Conservation (phyloP, 78 protist species). For the Dictyostelium brefeldianum region DNA sequence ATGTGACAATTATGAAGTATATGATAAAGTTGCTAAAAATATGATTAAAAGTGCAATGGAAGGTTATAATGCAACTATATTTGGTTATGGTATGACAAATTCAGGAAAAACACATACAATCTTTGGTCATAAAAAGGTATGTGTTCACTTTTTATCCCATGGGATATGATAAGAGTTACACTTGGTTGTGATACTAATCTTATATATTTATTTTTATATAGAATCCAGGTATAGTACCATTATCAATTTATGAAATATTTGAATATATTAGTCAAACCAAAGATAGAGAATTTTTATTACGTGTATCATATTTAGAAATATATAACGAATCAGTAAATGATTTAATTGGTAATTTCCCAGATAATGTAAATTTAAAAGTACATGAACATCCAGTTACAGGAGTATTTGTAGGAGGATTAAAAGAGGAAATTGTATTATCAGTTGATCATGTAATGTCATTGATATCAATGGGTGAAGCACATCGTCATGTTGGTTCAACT, state of each 20-base stretch:
- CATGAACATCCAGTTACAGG: slow-evolving; percentile 61
- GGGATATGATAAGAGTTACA: too few species aligned
- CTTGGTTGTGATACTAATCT: too few species aligned
- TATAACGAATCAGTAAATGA: slow-evolving; percentile 90
- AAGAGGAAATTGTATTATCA: slow-evolving; percentile 87
- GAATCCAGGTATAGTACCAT: slow-evolving; percentile 79
- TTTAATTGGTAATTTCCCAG: slow-evolving; percentile 69
- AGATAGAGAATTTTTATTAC: slow-evolving; percentile 81
- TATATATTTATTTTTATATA: neutral
- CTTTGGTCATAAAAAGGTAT: neutral
- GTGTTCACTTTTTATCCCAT: too few species aligned
- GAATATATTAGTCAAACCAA: slow-evolving; percentile 25
- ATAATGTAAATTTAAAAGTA: slow-evolving; percentile 56
- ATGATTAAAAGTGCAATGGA: slow-evolving; percentile 58
- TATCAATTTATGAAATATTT: slow-evolving; percentile 72
- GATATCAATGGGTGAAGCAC: slow-evolving; percentile 70
- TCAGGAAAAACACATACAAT: slow-evolving; percentile 31
- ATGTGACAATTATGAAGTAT: slow-evolving; percentile 26
- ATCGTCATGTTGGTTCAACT: slow-evolving; percentile 87
- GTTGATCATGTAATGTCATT: slow-evolving; percentile 79
- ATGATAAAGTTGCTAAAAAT: slow-evolving; percentile 33
- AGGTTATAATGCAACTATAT: slow-evolving; percentile 82
- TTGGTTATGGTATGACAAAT: slow-evolving; percentile 89
- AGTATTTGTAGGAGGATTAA: slow-evolving; percentile 76
- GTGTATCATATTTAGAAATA: slow-evolving; percentile 90